phyloP scores from a whole-genome alignment of 306 rosid species.

The Crataegus laevigata region DNA sequence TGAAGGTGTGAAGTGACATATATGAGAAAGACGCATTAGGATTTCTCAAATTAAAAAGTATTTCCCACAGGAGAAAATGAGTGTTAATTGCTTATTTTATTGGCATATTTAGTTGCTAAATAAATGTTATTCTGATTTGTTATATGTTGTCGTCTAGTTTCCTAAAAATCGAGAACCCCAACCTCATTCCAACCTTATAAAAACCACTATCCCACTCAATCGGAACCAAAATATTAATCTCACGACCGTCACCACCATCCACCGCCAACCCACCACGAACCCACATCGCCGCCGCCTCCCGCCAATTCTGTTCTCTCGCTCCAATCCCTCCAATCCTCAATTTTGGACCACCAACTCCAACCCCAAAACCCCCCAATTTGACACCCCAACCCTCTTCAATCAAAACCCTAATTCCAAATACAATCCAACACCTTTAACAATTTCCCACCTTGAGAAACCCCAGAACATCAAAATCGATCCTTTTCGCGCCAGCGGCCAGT shows the following conservation, averaged over 20 bases:
- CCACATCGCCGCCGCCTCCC: background rate
- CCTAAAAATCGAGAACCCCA: background rate
- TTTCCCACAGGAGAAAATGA: no score
- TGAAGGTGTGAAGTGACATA: no score
- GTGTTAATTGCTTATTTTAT: no score
- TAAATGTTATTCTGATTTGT: no score
- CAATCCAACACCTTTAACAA: background rate
- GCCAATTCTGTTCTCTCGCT: background rate
- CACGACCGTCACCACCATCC: background rate
- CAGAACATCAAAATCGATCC: background rate
- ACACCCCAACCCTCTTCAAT: background rate
- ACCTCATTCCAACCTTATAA: background rate
- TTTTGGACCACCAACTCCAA: background rate
- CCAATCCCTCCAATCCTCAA: background rate
- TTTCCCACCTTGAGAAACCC: background rate
- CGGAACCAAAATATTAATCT: background rate
- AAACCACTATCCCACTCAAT: background rate
- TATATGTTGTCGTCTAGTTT: background rate
- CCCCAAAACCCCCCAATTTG: background rate
- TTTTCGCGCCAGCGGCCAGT: background rate
- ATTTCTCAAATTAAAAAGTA: no score
- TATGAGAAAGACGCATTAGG: no score
- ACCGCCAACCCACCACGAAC: background rate
- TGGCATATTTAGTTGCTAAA: no score
- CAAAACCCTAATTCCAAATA: constrained; percentile 1